phyloP scores from a whole-genome alignment of 1,284 basidiomycete genomes.

The Volvariella volvacea region DNA sequence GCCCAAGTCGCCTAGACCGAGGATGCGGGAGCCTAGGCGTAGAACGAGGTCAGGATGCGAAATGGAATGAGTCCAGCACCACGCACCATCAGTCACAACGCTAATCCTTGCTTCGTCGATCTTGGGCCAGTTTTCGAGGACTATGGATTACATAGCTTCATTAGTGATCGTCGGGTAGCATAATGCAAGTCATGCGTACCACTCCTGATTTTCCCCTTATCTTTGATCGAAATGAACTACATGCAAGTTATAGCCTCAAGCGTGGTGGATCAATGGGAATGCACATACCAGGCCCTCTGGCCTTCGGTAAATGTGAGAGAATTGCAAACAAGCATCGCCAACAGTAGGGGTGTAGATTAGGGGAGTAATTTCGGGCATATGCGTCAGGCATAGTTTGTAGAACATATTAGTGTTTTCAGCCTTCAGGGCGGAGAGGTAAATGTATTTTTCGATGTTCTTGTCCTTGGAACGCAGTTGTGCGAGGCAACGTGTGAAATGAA shows the following conservation, averaged over 20 bases:
- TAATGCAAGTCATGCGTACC: no score
- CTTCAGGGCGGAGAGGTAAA: constrained; percentile 72
- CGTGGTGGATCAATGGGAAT: constrained; percentile 6
- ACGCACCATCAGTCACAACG: constrained; percentile 81
- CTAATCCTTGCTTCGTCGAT: constrained; percentile 72
- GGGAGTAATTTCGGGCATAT: constrained; percentile 76
- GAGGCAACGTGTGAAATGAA: constrained; percentile 58
- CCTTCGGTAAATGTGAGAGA: constrained; percentile 74
- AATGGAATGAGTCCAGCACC: constrained; percentile 3
- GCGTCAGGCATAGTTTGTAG: constrained; percentile 60
- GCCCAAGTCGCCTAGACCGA: constrained; percentile 89
- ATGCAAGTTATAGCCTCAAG: constrained; percentile 7
- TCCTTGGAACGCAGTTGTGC: constrained; percentile 71
- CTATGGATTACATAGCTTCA: constrained; percentile 23
- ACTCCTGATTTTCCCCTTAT: constrained; percentile 73
- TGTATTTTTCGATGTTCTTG: constrained; percentile 74
- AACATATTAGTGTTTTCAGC: constrained; percentile 68
- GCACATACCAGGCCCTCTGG: constrained; percentile 69
- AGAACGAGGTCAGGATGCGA: constrained; percentile 8
- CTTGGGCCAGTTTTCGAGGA: constrained; percentile 75
- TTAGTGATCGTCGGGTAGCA: no score
- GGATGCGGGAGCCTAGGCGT: constrained; percentile 70
- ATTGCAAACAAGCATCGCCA: constrained; percentile 86
- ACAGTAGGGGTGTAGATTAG: constrained; percentile 90
- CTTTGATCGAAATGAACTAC: constrained; percentile 79